phyloP scores from a whole-genome alignment of 805 yeast genomes.

The Barnettozyma vustinii region DNA sequence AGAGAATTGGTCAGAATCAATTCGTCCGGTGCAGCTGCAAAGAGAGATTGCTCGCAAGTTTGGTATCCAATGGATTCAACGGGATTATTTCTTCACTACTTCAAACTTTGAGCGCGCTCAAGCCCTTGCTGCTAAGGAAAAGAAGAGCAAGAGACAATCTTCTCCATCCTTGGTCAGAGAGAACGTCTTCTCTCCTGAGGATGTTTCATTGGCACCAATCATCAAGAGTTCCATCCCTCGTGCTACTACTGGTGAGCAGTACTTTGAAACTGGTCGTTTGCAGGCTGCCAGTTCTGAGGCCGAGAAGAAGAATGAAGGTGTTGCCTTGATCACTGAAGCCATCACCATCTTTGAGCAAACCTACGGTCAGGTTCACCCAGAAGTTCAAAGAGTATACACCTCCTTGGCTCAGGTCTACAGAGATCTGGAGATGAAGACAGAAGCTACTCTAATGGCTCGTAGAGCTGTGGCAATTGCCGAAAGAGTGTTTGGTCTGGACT shows the following conservation, averaged over 20 bases:
- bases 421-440: constrained; percentile 48
- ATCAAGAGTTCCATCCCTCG: constrained; percentile 65
- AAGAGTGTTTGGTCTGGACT: constrained; percentile 76
- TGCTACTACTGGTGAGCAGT: constrained; percentile 67
- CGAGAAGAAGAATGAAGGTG: constrained; percentile 48
- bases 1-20: constrained; percentile 38
- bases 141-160: constrained; percentile 25
- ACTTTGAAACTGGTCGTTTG: constrained; percentile 57
- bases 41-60: constrained; percentile 70
- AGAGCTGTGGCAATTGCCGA: constrained; percentile 71
- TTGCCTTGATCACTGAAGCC: constrained; percentile 63
- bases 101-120: constrained; percentile 31
- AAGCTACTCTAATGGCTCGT: constrained; percentile 61
- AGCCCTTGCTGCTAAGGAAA: constrained; percentile 30
- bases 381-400: constrained; percentile 66
- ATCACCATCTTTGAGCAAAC: constrained; percentile 73
- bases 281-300: constrained; percentile 13
- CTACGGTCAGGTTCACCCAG: constrained; percentile 75
- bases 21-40: constrained; percentile 41
- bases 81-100: constrained; percentile 34
- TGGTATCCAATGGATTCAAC: constrained; percentile 79
- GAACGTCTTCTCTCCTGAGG: constrained; percentile 51
- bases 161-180: constrained; percentile 9
- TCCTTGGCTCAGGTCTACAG: constrained; percentile 62
- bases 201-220: constrained; percentile 71